phyloP scores from a whole-genome alignment of 2,329 filamentous ascomycete genomes.

The Fusarium duplospermum region DNA sequence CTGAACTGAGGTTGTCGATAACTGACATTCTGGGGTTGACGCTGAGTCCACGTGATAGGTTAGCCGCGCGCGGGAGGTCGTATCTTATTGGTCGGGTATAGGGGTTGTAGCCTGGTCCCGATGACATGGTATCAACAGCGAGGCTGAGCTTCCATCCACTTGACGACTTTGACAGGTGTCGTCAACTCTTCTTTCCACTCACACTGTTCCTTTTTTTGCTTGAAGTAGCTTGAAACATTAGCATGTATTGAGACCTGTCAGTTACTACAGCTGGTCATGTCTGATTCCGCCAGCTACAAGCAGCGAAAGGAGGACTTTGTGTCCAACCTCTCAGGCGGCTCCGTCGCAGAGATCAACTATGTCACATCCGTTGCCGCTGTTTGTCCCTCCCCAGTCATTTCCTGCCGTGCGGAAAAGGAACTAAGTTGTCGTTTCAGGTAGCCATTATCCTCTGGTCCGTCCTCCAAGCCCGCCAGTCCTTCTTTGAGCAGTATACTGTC shows the following conservation, averaged over 20 bases:
- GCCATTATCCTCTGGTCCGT: conserved; percentile 89
- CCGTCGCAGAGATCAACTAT: conserved; percentile 85
- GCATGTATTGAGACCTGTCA: conserved; percentile 23
- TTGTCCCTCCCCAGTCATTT: conserved; percentile 41
- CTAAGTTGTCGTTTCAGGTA: conserved; percentile 64
- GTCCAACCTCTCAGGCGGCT: conserved; percentile 87
- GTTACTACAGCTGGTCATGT: conserved; percentile 46
- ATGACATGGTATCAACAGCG: conserved; percentile 32
- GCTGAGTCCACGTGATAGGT: conserved; percentile 24
- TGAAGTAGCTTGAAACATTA: conserved; percentile 1
- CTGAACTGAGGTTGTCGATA: conserved; percentile 19
- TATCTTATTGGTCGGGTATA: conserved; percentile 28
- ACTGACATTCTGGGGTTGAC: conserved; percentile 9
- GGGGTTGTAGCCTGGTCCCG: conserved; percentile 9
- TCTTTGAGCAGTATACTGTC: conserved; percentile 81
- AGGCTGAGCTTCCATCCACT: conserved; percentile 37
- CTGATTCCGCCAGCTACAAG: conserved; percentile 76
- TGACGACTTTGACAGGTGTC: conserved; percentile 39
- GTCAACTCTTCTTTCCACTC: conserved; percentile 15
- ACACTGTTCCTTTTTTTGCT: conserved; percentile 5
- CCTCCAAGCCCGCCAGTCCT: conserved; percentile 83
- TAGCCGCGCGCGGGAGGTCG: conserved; percentile 19
- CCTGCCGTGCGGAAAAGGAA: neutral
- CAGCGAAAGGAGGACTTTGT: conserved; percentile 95
- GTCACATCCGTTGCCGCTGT: conserved; percentile 90